Evolutionary conservation across 192 early-diverging fungal species (phyloP).

Genomic region (Gamsiella multidivaricata): DNA sequence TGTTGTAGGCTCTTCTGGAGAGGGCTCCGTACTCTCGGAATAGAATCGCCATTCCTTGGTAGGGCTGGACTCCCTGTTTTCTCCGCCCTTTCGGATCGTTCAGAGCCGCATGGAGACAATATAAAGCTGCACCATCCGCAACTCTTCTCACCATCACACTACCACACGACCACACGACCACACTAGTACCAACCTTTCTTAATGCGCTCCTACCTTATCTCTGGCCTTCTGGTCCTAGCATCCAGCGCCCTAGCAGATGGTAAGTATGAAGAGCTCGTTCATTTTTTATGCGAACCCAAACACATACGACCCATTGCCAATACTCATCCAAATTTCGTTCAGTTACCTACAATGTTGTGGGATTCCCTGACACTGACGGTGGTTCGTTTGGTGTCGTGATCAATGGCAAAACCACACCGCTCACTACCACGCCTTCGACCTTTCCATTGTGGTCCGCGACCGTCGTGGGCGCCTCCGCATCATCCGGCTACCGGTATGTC

Average conservation of each 20-base stretch:
- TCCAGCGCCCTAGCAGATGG: conserved; percentile 33
- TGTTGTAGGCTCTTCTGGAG: no score
- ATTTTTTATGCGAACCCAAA: background rate
- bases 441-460: conserved; percentile 46
- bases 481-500: conserved; percentile 21
- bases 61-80: no score
- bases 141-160: background rate
- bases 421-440: conserved; percentile 22
- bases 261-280: conserved; percentile 2
- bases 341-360: conserved; percentile 47
- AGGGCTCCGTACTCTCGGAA: no score
- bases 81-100: background rate
- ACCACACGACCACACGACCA: background rate
- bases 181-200: background rate
- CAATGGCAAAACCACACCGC: conserved; percentile 14
- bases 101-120: background rate
- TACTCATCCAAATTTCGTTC: background rate
- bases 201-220: conserved; percentile 26
- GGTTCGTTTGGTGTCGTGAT: conserved; percentile 29
- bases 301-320: background rate
- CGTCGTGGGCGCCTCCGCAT: conserved; percentile 14
- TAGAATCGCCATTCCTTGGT: no score
- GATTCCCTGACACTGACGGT: conserved; percentile 18
- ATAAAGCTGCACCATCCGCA: background rate
- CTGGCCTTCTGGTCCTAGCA: conserved; percentile 25